Base-by-base conservation (phyloP, 768 basidiomycete genomes). In the Suillus lakei region DNA sequence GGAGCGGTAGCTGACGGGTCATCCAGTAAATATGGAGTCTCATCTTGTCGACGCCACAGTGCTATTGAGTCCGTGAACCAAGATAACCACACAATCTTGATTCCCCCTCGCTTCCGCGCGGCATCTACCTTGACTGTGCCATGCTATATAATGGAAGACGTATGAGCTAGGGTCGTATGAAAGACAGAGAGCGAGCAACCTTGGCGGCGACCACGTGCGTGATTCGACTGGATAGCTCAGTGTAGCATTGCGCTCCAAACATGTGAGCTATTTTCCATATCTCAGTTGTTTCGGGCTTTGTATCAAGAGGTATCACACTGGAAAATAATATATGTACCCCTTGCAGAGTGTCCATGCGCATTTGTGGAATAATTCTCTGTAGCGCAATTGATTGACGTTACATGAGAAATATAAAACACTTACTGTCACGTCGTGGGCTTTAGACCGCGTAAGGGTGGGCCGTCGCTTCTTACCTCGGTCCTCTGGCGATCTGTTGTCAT, bases 131-230 rank as follows among this genome's bases (percentile, higher is more conserved):
- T 99, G 68, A 91, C 90, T 0, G 97, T 98, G 39, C 93, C 93
- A 66, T 88, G 88, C 93, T 96, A 72, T 32, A 55, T 36, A 53
- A 46, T 56, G 38, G 48, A 41, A 28, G 48, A 28, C 12, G 63
- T 32, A 69, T 59, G 38, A 61, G 46, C 58, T 44, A 63, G 66
- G 66, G 44, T 62, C 62, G 55, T 62, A 5, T 26, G 28, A 48
- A 44, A 48, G 13, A 61, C 51, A n/a, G 21, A 16, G 8, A 63
- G 44, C 46, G 43, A 69, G 75, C 64, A 66, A 93, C 93, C 84
- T 95, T 94, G 10, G 91, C 92, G 26, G 95, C 92, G 26, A 99
- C 94, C 44, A 98, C 90, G 71, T 99, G 98, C 0, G 97, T 99
- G 26, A 92, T 85, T 2, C 84, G 79, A 32, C 75, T 76, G 5